These are phyloP conservation scores for Abelmoschus esculentus DNA, from an alignment of 345 rosid species.

Conservation along the genomic window DNA sequence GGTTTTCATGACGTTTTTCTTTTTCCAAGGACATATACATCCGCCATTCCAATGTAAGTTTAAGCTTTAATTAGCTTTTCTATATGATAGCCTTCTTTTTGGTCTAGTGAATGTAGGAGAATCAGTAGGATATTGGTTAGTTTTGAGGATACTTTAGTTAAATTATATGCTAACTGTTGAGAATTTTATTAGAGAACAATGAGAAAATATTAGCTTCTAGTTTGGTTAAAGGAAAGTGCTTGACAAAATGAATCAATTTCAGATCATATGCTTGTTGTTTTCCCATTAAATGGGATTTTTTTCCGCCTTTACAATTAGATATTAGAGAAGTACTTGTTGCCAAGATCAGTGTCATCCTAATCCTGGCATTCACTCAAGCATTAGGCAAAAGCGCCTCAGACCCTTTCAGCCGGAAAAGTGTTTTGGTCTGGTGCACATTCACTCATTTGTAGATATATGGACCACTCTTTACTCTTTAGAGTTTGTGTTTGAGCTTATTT, in stretches of 20 bases:
- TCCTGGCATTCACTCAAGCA: not conserved
- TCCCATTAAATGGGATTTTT: not conserved
- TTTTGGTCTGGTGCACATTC: not conserved
- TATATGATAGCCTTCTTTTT: constrained; percentile 10
- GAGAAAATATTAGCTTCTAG: constrained; percentile 1
- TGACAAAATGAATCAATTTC: constrained; percentile 3
- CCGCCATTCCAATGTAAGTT: constrained; percentile 44
- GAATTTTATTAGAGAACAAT: not conserved
- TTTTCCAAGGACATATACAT: constrained; percentile 22
- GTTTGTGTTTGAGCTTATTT: not conserved
- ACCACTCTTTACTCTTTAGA: not conserved
- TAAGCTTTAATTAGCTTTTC: constrained; percentile 9
- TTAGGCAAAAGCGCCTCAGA: not conserved
- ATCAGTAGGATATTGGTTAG: constrained; percentile 20
- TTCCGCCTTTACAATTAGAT: not conserved
- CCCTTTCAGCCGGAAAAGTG: not conserved
- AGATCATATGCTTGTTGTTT: not conserved
- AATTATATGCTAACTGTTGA: constrained; percentile 5
- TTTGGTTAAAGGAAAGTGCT: constrained; percentile 10
- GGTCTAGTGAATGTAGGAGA: constrained; percentile 15
- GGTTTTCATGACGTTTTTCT: constrained; percentile 39
- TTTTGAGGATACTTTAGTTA: not conserved
- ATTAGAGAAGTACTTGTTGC: not conserved
- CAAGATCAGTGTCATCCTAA: not conserved
- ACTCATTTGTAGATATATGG: not conserved